Conservation (phyloP, 805 yeast species). For the Starmerella vaccinii region DNA sequence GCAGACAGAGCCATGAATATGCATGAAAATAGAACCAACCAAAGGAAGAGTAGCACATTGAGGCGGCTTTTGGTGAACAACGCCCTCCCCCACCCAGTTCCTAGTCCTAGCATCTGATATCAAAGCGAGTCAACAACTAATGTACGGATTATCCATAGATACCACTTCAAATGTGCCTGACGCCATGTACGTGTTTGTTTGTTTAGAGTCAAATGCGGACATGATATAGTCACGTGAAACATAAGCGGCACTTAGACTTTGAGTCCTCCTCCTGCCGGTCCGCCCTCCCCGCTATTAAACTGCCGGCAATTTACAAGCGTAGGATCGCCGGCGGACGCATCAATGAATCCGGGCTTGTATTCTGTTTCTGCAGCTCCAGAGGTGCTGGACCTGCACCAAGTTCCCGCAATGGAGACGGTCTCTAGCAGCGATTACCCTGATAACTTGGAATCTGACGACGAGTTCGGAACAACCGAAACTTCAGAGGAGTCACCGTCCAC, state of each 20-base stretch:
- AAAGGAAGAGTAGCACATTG: neutral
- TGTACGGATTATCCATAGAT: too few species aligned
- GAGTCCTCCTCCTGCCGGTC: neutral
- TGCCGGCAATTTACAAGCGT: neutral
- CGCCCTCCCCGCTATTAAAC: neutral
- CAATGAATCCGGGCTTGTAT: neutral
- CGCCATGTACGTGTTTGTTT: neutral
- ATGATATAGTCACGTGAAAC: neutral
- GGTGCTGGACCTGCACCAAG: neutral
- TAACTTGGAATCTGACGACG: slow-evolving; percentile 3
- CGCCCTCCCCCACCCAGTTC: neutral
- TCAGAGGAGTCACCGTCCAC: neutral
- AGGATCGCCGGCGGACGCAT: neutral
- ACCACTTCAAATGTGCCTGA: too few species aligned
- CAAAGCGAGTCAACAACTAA: too few species aligned
- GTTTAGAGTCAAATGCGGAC: neutral
- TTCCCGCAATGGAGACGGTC: slow-evolving; percentile 1
- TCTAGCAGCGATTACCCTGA: neutral
- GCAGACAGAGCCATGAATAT: neutral
- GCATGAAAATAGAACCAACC: neutral
- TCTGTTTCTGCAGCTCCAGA: neutral
- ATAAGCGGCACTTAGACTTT: neutral
- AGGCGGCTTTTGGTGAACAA: neutral
- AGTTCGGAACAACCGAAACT: neutral
- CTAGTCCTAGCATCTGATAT: neutral